phyloP scores from a whole-genome alignment of 352 stramenopile species.

The Thraustochytrium striatum region DNA sequence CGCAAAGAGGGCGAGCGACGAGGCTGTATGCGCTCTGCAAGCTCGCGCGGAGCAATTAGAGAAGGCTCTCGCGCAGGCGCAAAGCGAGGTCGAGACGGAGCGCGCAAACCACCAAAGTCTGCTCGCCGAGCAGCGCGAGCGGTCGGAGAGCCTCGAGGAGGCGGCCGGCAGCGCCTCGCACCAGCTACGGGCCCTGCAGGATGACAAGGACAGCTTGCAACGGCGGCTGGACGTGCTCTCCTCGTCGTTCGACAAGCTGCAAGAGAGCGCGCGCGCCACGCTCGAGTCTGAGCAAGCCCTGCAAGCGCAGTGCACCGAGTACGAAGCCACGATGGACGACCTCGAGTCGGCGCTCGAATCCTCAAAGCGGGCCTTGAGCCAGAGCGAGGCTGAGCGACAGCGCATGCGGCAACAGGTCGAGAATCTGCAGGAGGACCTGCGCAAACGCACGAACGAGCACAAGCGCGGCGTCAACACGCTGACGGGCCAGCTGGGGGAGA shows the following conservation, averaged over 20 bases:
- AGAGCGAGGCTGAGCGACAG: conserved; percentile 5
- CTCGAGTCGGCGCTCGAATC: not conserved
- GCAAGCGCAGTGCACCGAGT: not conserved
- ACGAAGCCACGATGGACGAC: conserved; percentile 13
- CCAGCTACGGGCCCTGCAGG: not conserved
- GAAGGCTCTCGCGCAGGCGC: not conserved
- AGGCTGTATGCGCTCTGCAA: not conserved
- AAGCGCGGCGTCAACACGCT: conserved; percentile 33
- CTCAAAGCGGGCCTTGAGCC: not conserved
- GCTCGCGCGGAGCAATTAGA: not conserved
- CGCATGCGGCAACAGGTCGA: conserved; percentile 1
- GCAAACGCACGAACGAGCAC: not conserved
- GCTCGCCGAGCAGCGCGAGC: not conserved
- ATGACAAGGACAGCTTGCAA: not conserved
- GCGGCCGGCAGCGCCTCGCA: not conserved
- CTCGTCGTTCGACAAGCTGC: conserved; percentile 10
- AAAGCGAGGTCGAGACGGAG: not conserved
- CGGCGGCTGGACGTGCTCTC: not conserved
- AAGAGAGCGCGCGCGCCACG: not conserved
- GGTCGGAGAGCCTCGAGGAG: not conserved
- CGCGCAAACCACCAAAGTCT: not conserved
- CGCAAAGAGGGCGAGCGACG: too few relatives aligned
- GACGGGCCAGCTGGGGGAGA: conserved; percentile 26
- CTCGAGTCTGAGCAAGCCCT: not conserved
- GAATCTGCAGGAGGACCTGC: conserved; percentile 11